Evolutionary conservation across 345 rosid genomes (phyloP), one percentile per base, ranked within the genome.

Genomic region (Salix viminalis): DNA sequence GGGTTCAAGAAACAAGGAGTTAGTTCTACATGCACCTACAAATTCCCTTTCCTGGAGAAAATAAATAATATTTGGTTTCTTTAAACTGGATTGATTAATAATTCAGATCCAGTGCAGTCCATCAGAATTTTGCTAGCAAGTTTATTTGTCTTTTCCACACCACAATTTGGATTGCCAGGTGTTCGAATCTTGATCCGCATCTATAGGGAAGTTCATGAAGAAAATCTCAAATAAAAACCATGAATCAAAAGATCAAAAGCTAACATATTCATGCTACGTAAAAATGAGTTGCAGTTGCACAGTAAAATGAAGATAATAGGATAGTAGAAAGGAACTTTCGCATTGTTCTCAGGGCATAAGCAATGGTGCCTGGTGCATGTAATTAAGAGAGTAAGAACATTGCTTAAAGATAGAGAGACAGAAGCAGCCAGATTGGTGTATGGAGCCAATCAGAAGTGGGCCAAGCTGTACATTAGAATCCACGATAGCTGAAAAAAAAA

Each of bases 401-500:
- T 65, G 44, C 70, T 60, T 58, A 19, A 26, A 42, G 73, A 69
- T 54, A 30, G 67, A 16, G 13, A 23, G 18, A 70, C 75, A 65
- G 37, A 62, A 37, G 72, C 75, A 65, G 42, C 75, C 81, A 71
- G 67, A 60, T 73, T 54, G 69, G 58, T 34, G 39, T 69, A 34
- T 79, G 58, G 21, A 2, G 70, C 75, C 70, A 37, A 70, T 93
- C 88, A 91, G 82, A 90, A 93, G 79, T 96, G 97, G 54, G 86
- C 92, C 92, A 96, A 82, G 91, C 99, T 93, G 89, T 93, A 95
- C 83, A 93, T 92, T 79, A 95, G 87, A 86, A 89, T 86, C 99
- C 98, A 93, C 10, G 97, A 90, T 71, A 93, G 91, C 99, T 95
- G 97, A 80, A 84, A n/a, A 34, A 34, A 34, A 34, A 76, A 39